These are phyloP conservation scores for Sporisorium scitamineum DNA, from an alignment of 1,284 basidiomycete species.

Conservation along the genomic window DNA sequence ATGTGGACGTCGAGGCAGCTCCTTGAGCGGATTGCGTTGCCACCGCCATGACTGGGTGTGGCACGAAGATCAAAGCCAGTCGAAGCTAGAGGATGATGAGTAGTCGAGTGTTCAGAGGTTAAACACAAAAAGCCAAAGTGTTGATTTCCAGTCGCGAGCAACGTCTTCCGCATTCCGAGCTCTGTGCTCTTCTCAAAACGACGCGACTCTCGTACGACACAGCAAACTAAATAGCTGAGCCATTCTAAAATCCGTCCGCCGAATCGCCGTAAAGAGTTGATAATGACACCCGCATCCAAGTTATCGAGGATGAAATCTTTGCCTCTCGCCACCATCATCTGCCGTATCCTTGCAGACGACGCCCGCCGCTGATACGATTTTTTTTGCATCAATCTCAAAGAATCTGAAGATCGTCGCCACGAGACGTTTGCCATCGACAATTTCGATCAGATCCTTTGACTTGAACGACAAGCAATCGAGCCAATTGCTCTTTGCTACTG, in stretches of 20 bases:
- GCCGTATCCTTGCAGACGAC: constrained; percentile 42
- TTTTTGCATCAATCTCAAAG: constrained; percentile 24
- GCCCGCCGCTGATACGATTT: constrained; percentile 25
- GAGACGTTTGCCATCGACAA: constrained; percentile 11
- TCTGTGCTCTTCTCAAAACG: constrained; percentile 1
- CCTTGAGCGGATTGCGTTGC: constrained; percentile 18
- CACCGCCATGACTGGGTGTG: constrained; percentile 14
- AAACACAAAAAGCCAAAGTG: constrained; percentile 19
- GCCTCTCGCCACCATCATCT: constrained; percentile 58
- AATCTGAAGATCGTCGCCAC: constrained; percentile 1
- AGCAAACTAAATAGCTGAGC: background rate
- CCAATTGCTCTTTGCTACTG: background rate
- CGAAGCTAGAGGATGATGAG: background rate
- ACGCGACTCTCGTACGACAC: constrained; percentile 30
- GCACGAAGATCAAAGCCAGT: background rate
- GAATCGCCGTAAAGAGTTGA: constrained; percentile 7
- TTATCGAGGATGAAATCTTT: constrained; percentile 7
- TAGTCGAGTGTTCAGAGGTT: constrained; percentile 1
- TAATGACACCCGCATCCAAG: constrained; percentile 18
- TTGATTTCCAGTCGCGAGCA: constrained; percentile 22
- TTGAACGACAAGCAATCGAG: background rate
- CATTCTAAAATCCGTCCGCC: background rate
- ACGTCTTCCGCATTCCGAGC: constrained; percentile 32
- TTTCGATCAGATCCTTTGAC: background rate
- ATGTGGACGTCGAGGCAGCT: constrained; percentile 29